Conservation (phyloP, 176 grass and related monocot genomes). For the Aegilops bicornis region DNA sequence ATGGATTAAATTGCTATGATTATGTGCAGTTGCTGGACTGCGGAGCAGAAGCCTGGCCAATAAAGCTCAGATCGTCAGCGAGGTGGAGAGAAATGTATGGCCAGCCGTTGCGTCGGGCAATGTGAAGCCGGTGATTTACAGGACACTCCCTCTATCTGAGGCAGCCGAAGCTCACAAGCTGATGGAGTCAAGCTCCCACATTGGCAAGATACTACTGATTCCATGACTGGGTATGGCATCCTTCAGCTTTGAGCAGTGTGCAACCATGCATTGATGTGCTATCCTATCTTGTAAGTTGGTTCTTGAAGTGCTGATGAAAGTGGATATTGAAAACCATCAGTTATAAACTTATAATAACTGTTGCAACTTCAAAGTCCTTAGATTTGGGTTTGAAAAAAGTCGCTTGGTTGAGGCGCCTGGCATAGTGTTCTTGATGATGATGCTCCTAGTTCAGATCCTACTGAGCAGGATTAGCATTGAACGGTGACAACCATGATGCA, state of each 20-base stretch:
- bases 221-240: slow-evolving; percentile 29
- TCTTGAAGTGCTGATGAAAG: not conserved
- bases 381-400: not conserved
- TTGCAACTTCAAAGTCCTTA: not conserved
- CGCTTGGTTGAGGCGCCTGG: not conserved
- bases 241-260: not conserved
- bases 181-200: slow-evolving; percentile 73
- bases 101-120: slow-evolving; percentile 55
- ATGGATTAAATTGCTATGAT: not conserved
- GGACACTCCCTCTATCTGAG: slow-evolving; percentile 60
- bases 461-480: not conserved
- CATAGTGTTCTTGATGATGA: not conserved
- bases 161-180: slow-evolving; percentile 73
- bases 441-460: not conserved
- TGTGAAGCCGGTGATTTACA: slow-evolving; percentile 77
- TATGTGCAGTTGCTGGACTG: slow-evolving; percentile 65
- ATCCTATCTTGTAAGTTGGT: not conserved
- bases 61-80: slow-evolving; percentile 72
- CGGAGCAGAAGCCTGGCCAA: slow-evolving; percentile 52
- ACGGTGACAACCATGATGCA: not conserved
- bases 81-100: slow-evolving; percentile 87
- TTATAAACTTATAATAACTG: not conserved
- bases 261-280: not conserved
- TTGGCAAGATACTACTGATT: slow-evolving; percentile 85
- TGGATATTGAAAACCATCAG: not conserved